Conservation (phyloP, 768 basidiomycete species). For the Heimioporus sp. region DNA sequence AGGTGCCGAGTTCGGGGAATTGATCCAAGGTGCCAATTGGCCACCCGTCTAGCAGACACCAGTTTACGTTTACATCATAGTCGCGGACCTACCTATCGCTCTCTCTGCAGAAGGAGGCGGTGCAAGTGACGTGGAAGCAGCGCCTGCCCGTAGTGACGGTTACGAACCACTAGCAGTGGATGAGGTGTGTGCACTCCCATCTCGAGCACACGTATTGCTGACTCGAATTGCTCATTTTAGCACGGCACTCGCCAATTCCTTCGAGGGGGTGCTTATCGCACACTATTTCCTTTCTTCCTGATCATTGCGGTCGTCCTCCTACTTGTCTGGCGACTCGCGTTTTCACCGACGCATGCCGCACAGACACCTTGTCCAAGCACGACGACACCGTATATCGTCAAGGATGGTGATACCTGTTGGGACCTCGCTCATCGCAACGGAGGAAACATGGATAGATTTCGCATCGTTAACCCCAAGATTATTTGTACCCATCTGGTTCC, state of each 20-base stretch:
- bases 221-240: conserved; percentile 27
- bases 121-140: conserved; percentile 53
- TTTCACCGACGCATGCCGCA: conserved; percentile 31
- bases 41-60: background rate
- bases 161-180: conserved; percentile 55
- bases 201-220: background rate
- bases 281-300: conserved; percentile 72
- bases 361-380: conserved; percentile 35
- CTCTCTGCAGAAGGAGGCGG: conserved; percentile 29
- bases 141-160: conserved; percentile 50
- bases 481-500: conserved; percentile 59
- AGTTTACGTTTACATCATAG: conserved; percentile 13
- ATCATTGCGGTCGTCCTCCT: conserved; percentile 61
- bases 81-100: conserved; percentile 29
- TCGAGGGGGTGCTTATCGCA: conserved; percentile 50
- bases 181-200: conserved; percentile 34
- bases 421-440: conserved; percentile 50
- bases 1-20: conserved; percentile 60
- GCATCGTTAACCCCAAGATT: conserved; percentile 49
- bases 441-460: conserved; percentile 50
- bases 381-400: conserved; percentile 43
- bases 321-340: conserved; percentile 60
- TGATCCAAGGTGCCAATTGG: conserved; percentile 37
- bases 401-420: conserved; percentile 68
- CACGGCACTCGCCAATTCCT: conserved; percentile 29